Conservation (phyloP, 192 early-diverging fungal species). For the Entrophospora sp. region DNA sequence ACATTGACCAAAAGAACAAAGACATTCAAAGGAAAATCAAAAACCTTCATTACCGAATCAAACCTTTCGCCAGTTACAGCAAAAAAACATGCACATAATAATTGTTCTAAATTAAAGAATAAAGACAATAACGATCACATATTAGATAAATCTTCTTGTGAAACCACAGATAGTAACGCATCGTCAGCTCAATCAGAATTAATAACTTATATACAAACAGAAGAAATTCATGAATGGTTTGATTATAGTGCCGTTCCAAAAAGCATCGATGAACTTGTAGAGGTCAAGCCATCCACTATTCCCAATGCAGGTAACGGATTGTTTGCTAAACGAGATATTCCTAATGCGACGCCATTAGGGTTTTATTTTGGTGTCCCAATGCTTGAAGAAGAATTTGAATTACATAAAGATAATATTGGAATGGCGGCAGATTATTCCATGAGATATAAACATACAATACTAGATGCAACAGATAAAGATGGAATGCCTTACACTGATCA, state of each 20-base stretch:
- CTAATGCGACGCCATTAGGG: too few species aligned
- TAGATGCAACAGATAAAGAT: constrained; percentile 80
- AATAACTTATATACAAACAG: too few species aligned
- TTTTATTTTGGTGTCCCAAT: constrained; percentile 93
- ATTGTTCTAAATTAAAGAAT: too few species aligned
- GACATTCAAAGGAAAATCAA: too few species aligned
- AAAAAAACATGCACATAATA: too few species aligned
- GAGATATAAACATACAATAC: constrained; percentile 82
- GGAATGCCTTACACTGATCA: constrained; percentile 70
- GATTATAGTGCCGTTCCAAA: constrained; percentile 47
- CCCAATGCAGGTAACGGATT: constrained; percentile 64
- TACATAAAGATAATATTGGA: constrained; percentile 71
- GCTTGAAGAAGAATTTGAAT: constrained; percentile 92
- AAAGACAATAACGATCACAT: neutral
- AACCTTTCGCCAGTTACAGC: too few species aligned
- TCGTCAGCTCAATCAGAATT: too few species aligned
- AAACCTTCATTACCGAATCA: too few species aligned
- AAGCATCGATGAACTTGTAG: constrained; percentile 51
- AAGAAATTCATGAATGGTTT: constrained; percentile 32
- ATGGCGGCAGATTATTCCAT: constrained; percentile 78
- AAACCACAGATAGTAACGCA: neutral
- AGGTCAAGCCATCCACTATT: constrained; percentile 51
- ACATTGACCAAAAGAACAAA: too few species aligned
- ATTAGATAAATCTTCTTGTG: too few species aligned
- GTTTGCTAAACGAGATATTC: constrained; percentile 65